Base-by-base conservation (phyloP, 768 basidiomycete species). In the Neoboletus magnificus region DNA sequence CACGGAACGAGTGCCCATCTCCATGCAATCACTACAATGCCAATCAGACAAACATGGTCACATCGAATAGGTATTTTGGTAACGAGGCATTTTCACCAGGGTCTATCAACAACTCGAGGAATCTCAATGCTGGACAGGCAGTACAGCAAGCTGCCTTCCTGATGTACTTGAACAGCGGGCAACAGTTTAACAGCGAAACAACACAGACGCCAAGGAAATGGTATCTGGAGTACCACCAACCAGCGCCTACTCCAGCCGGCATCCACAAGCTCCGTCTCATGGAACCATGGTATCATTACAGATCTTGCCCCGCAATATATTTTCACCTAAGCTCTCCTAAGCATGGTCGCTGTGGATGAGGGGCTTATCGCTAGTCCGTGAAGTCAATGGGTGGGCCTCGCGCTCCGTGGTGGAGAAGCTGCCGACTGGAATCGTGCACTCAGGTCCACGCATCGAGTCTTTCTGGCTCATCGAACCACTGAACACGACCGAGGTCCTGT, bases 401-500 rank as follows among this genome's bases (percentile, higher is more conserved):
- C 25, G 39, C 3, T 48, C 43, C 37, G 23, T 5, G 9, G 22
- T 20, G 3, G 25, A 4, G 8, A 8, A 30, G 4, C 33, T 9
- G 2, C 20, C 16, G n/a, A 37, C 20, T 4, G 29, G 13, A n/a
- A 39, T 33, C 13, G 22, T 20, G 5, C 13, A 20, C 9, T 33
- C 32, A 33, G 32, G 32, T 33, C 32, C 32, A 32, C 32, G 32
- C 32, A 7, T 33, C 32, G 32, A 13, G 12, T 33, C 32, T 33
- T 33, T 33, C 12, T 27, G 53, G 25, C 22, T 41, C 35, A 23
- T 9, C 13, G n/a, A 20, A 9, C 35, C 36, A 7, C 30, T 15
- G 46, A 65, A 66, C 22, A 33, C 30, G 23, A 66, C 20, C 35
- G 54, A 52, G 22, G 35, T 39, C 16, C 1, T 20, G 16, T 4